Evolutionary conservation across 2,329 filamentous ascomycete species (phyloP).

Genomic region (Fusarium verrucosum): DNA sequence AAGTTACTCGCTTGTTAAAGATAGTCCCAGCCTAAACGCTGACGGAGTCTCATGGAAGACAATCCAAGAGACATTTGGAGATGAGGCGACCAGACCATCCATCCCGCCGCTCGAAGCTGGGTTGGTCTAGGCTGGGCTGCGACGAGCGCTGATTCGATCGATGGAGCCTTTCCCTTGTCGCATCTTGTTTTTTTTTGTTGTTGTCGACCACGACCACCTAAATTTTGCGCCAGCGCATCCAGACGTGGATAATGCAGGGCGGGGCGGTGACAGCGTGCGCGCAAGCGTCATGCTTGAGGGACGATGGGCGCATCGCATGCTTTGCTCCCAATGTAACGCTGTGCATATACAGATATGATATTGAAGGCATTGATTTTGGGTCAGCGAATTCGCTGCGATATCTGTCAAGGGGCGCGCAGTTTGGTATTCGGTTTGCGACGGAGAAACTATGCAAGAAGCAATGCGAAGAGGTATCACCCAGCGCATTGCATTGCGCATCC

Average conservation of each 20-base stretch:
- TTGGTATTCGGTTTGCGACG: neutral
- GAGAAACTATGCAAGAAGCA: neutral
- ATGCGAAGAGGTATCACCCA: conserved; percentile 2
- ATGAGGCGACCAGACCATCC: conserved; percentile 30
- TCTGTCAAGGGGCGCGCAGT: neutral
- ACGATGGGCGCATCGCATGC: conserved; percentile 43
- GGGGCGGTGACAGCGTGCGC: conserved; percentile 45
- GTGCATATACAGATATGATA: conserved; percentile 11
- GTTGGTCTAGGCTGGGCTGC: conserved; percentile 40
- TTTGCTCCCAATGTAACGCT: conserved; percentile 36
- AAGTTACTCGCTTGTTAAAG: conserved; percentile 30
- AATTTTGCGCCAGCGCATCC: conserved; percentile 44
- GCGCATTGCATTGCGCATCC: conserved; percentile 37
- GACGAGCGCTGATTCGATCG: conserved; percentile 40
- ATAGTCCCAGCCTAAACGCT: conserved; percentile 13
- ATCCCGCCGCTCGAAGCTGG: neutral
- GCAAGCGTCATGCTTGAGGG: conserved; percentile 45
- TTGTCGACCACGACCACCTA: conserved; percentile 36
- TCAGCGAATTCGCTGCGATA: conserved; percentile 9
- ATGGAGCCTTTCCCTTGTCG: conserved; percentile 36
- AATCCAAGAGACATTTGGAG: conserved; percentile 21
- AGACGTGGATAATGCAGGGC: conserved; percentile 40
- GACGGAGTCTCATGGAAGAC: conserved; percentile 9
- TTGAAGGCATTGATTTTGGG: conserved; percentile 27
- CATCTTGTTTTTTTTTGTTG: conserved; percentile 40